Conservation (phyloP, 805 yeast genomes). For the Yamadazyma olivae region DNA sequence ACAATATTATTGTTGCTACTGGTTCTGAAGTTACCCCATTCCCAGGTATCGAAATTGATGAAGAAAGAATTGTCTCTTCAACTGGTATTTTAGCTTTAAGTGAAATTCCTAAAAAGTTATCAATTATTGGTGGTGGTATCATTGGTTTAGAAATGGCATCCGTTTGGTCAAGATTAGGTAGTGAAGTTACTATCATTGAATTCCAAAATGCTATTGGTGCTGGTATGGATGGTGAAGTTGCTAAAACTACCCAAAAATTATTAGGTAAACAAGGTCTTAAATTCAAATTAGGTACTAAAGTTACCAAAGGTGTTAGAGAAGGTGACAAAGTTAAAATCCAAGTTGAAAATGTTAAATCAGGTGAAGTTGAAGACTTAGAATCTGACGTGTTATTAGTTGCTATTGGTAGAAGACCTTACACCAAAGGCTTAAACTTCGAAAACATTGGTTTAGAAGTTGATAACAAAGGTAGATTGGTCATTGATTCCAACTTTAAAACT, state of each 20-base stretch:
- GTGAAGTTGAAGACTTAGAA: conserved; percentile 73
- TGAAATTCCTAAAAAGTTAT: conserved; percentile 88
- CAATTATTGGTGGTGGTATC: conserved; percentile 98
- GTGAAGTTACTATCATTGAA: conserved; percentile 93
- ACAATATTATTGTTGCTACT: conserved; percentile 89
- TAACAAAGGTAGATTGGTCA: conserved; percentile 88
- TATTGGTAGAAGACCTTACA: conserved; percentile 98
- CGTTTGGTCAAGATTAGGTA: conserved; percentile 91
- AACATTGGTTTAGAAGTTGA: conserved; percentile 86
- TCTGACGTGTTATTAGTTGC: conserved; percentile 96
- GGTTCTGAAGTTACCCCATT: conserved; percentile 98
- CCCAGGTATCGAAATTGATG: conserved; percentile 97
- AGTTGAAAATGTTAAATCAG: conserved; percentile 85
- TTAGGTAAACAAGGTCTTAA: conserved; percentile 93
- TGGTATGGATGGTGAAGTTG: conserved; percentile 95
- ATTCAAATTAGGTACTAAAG: conserved; percentile 91
- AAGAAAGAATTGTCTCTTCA: conserved; percentile 93
- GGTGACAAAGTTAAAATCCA: conserved; percentile 87
- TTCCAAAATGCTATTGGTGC: conserved; percentile 92
- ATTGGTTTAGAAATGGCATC: conserved; percentile 99
- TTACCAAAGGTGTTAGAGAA: conserved; percentile 77
- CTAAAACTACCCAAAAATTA: conserved; percentile 85
- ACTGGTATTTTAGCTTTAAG: conserved; percentile 85
- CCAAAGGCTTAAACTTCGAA: conserved; percentile 86
- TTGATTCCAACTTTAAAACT: conserved; percentile 90